Percentiles rank a stretch among this genome's conserved stretches.
Conservation (phyloP, 139 green algal genomes). For the Asterochloris erici region DNA sequence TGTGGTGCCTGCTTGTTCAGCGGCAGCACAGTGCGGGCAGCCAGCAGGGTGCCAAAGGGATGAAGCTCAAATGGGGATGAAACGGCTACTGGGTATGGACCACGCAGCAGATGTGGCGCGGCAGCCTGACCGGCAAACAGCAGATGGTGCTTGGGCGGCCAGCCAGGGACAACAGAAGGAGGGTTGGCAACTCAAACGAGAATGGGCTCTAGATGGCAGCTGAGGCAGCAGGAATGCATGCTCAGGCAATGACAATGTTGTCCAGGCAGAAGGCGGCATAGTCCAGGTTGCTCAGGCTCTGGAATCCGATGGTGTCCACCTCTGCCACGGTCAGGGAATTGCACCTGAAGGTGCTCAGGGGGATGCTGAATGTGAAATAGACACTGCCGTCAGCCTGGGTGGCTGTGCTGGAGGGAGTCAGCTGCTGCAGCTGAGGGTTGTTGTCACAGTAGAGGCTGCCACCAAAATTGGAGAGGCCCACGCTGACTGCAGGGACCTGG, state of each 20-base stretch:
- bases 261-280: constrained; percentile 13
- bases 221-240: no score
- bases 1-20: no score
- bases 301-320: constrained; percentile 10
- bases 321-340: background rate
- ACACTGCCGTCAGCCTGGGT: background rate
- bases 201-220: background rate
- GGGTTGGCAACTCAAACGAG: background rate
- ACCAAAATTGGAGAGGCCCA: constrained; percentile 5
- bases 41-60: no score
- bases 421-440: background rate
- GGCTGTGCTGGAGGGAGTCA: background rate
- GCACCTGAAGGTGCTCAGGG: constrained; percentile 2
- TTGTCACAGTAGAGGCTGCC: background rate
- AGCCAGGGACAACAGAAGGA: background rate
- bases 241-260: background rate
- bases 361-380: constrained; percentile 8
- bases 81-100: no score
- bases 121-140: no score
- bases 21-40: no score
- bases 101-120: no score
- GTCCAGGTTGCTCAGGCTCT: background rate
- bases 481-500: background rate
- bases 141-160: background rate
- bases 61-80: no score